Conservation (phyloP, 352 stramenopile species). For the Plasmopara halstedii region DNA sequence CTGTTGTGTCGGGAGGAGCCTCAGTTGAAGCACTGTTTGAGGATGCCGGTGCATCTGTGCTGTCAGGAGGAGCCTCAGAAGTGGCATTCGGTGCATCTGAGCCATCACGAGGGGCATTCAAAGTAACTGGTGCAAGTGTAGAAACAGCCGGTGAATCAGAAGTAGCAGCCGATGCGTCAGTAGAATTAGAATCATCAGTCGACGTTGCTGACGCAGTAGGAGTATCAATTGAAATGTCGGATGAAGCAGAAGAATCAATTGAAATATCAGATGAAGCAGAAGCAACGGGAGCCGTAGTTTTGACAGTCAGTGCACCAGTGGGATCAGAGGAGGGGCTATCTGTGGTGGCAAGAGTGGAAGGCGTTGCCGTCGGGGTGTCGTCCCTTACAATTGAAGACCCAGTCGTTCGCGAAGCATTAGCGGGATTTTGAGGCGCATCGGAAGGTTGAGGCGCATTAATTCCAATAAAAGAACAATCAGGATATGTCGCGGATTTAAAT, state of each 20-base stretch:
- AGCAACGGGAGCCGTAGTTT: background rate
- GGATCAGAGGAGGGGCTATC: slow-evolving; percentile 1
- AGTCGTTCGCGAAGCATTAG: too few species aligned
- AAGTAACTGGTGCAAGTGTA: too few species aligned
- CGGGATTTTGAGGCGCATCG: too few species aligned
- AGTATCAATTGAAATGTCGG: too few species aligned
- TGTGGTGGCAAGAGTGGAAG: slow-evolving; percentile 2
- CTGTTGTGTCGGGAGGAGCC: slow-evolving; percentile 1
- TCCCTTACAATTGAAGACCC: background rate
- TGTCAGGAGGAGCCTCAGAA: background rate
- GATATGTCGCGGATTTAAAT: slow-evolving; percentile 6
- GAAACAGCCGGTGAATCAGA: too few species aligned
- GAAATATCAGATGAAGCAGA: too few species aligned
- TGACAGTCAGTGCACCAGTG: slow-evolving; percentile 1
- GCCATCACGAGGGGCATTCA: too few species aligned
- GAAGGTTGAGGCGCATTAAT: background rate
- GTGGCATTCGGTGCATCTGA: slow-evolving; percentile 2
- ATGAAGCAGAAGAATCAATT: too few species aligned
- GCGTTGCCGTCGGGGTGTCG: slow-evolving; percentile 1
- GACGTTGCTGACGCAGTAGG: too few species aligned
- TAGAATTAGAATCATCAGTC: too few species aligned
- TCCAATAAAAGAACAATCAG: slow-evolving; percentile 12
- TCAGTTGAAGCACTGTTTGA: background rate
- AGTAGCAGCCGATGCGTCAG: too few species aligned
- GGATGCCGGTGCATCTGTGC: background rate